phyloP scores from a whole-genome alignment of 345 rosid species.

The Raphanus sativus region DNA sequence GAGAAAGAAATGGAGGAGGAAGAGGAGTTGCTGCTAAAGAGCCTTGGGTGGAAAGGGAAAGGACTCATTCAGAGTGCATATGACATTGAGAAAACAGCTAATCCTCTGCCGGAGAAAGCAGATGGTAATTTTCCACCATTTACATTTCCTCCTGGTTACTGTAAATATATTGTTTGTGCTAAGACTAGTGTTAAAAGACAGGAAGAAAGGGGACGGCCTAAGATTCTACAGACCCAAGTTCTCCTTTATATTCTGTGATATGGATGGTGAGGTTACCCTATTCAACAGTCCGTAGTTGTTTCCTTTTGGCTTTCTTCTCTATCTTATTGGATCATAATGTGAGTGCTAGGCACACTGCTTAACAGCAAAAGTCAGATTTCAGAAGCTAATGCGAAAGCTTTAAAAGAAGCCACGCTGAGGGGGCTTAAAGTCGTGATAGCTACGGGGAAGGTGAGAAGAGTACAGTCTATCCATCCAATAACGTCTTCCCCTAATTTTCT shows the following conservation, averaged over 20 bases:
- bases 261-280: slow-evolving; percentile 73
- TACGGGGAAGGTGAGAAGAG: slow-evolving; percentile 75
- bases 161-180: slow-evolving; percentile 23
- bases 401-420: slow-evolving; percentile 80
- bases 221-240: slow-evolving; percentile 88
- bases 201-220: slow-evolving; percentile 82
- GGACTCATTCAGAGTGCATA: slow-evolving; percentile 85
- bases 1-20: slow-evolving; percentile 95
- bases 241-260: slow-evolving; percentile 93
- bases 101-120: slow-evolving; percentile 43
- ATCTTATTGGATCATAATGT: slow-evolving; percentile 27
- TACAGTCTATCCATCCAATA: background rate
- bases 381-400: slow-evolving; percentile 64
- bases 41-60: slow-evolving; percentile 95
- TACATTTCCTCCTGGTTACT: slow-evolving; percentile 2
- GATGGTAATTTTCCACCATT: slow-evolving; percentile 54
- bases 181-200: slow-evolving; percentile 65
- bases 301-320: slow-evolving; percentile 7
- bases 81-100: slow-evolving; percentile 45
- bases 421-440: slow-evolving; percentile 93
- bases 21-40: slow-evolving; percentile 69
- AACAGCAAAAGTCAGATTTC: slow-evolving; percentile 79
- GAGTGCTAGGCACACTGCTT: slow-evolving; percentile 68
- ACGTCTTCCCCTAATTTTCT: background rate
- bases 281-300: slow-evolving; percentile 19